Conservation (phyloP, 306 rosid genomes). For the Macrotyloma uniflorum region DNA sequence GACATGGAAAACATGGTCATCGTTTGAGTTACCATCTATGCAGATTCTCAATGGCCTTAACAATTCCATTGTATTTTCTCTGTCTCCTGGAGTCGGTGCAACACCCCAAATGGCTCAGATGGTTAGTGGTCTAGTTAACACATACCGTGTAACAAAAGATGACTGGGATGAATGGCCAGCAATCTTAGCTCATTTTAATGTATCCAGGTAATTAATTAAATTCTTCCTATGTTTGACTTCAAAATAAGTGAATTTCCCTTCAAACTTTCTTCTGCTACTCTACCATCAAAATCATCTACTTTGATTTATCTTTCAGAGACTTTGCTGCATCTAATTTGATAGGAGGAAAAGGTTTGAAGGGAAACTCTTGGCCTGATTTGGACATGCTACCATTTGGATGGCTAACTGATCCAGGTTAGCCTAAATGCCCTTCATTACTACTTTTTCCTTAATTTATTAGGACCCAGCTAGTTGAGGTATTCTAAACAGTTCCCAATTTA, state of each 20-base stretch:
- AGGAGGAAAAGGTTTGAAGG: slow-evolving; percentile 61
- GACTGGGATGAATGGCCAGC: slow-evolving; percentile 81
- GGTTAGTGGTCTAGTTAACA: slow-evolving; percentile 56
- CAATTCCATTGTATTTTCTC: slow-evolving; percentile 52
- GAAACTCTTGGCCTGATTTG: slow-evolving; percentile 82
- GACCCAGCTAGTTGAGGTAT: not conserved
- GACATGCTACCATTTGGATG: slow-evolving; percentile 85
- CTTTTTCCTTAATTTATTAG: not conserved
- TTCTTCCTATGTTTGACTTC: not conserved
- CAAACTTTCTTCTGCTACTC: not conserved
- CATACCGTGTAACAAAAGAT: slow-evolving; percentile 76
- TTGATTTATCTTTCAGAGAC: slow-evolving; percentile 49
- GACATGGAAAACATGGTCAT: not conserved
- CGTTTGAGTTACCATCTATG: not conserved
- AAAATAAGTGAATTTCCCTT: not conserved
- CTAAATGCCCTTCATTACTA: not conserved
- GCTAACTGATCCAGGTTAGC: slow-evolving; percentile 73
- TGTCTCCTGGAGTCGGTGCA: slow-evolving; percentile 76
- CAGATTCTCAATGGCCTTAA: slow-evolving; percentile 64
- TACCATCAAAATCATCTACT: not conserved
- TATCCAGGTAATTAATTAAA: slow-evolving; percentile 54
- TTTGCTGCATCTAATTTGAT: slow-evolving; percentile 59
- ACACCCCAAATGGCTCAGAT: slow-evolving; percentile 64
- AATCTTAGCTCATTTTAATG: slow-evolving; percentile 59
- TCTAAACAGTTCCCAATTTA: not conserved